Percentiles rank a stretch among this genome's conserved stretches.
Evolutionary conservation across 2,329 filamentous ascomycete species (phyloP).

Genomic region (Hymenoscyphus fraxineus): DNA sequence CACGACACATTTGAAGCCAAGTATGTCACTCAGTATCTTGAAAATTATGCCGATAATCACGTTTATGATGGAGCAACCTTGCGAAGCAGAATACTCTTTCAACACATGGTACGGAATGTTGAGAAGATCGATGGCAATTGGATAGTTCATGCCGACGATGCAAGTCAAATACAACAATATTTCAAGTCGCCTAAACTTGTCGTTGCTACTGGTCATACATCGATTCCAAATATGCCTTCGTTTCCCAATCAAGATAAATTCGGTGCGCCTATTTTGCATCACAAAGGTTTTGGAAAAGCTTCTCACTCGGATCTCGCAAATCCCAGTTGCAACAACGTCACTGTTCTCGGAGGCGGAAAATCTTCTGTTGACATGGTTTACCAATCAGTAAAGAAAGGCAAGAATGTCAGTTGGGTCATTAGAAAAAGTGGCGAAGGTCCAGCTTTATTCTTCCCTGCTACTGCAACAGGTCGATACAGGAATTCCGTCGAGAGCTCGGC

Average conservation of each 20-base stretch:
- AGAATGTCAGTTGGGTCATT: slow-evolving; percentile 36
- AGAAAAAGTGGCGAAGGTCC: neutral
- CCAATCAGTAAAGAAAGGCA: slow-evolving; percentile 33
- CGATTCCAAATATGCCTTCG: slow-evolving; percentile 31
- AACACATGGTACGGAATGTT: neutral
- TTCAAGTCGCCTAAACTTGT: neutral
- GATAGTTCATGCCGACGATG: neutral
- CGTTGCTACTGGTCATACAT: slow-evolving; percentile 4
- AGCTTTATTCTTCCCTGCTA: neutral
- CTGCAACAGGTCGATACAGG: neutral
- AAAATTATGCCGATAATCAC: slow-evolving; percentile 2
- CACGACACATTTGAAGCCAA: slow-evolving; percentile 2
- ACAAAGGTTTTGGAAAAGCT: slow-evolving; percentile 33
- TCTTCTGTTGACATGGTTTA: slow-evolving; percentile 40
- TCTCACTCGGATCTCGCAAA: slow-evolving; percentile 18
- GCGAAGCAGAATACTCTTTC: neutral
- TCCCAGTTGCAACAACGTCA: slow-evolving; percentile 14
- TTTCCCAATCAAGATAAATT: slow-evolving; percentile 32
- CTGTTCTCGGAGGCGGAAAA: slow-evolving; percentile 37
- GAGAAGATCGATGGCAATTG: neutral
- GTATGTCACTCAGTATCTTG: neutral
- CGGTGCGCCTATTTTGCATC: slow-evolving; percentile 32
- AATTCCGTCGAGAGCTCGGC: neutral
- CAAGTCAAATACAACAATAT: too few relatives aligned
- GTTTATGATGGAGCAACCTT: neutral